A percentile compares a stretch with the other conserved stretches of the same genome.
Evolutionary conservation across 176 grass and related monocot genomes (phyloP).

Genomic region (Ensete ventricosum): DNA sequence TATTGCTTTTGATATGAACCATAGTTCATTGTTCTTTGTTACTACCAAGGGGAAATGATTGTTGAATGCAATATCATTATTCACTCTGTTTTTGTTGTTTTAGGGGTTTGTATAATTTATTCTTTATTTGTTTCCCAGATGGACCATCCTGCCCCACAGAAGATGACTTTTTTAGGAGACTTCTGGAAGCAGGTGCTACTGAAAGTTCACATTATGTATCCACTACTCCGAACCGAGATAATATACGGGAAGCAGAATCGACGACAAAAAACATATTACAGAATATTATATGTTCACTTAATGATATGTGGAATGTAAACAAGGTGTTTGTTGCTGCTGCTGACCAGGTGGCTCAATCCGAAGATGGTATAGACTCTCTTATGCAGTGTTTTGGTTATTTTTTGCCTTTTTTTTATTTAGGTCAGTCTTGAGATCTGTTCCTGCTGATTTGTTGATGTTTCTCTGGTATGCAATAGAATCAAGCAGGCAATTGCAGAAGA

Average conservation of each 20-base stretch:
- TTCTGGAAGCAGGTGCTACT: conserved; percentile 53
- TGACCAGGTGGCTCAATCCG: conserved; percentile 27
- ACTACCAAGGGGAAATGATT: background rate
- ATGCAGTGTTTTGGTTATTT: conserved; percentile 17
- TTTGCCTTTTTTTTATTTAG: too few species aligned
- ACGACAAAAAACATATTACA: conserved; percentile 33
- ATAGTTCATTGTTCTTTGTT: background rate
- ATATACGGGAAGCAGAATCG: conserved; percentile 17
- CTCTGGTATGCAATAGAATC: conserved; percentile 35
- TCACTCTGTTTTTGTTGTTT: background rate
- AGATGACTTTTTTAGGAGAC: conserved; percentile 45
- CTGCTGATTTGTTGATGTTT: conserved; percentile 10
- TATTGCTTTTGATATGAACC: background rate
- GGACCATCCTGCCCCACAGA: conserved; percentile 34
- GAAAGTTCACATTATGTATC: conserved; percentile 46
- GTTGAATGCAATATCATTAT: background rate
- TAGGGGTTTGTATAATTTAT: background rate
- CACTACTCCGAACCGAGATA: conserved; percentile 34
- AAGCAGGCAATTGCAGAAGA: conserved; percentile 27
- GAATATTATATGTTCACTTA: conserved; percentile 35
- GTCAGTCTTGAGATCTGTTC: conserved; percentile 1
- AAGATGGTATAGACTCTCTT: conserved; percentile 41
- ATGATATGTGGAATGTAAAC: conserved; percentile 36
- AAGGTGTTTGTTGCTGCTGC: conserved; percentile 22
- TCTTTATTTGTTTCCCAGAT: conserved; percentile 32